Evolutionary conservation across 306 rosid genomes (phyloP).

Genomic region (Pachyrhizus erosus): DNA sequence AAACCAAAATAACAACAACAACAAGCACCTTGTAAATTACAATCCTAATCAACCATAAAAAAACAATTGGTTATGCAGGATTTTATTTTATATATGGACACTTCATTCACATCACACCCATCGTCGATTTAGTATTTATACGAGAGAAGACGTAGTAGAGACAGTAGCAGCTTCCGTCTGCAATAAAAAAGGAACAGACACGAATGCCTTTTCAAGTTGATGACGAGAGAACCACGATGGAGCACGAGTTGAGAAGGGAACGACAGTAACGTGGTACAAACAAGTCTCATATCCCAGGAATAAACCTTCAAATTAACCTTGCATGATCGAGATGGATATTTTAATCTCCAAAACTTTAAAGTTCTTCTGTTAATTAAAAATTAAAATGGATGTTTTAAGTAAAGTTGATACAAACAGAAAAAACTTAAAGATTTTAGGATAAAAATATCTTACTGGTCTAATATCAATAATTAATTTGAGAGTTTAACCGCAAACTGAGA

Average conservation of each 20-base stretch:
- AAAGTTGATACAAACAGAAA: background rate
- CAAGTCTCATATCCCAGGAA: background rate
- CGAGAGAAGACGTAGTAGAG: background rate
- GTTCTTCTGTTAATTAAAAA: background rate
- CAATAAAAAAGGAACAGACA: constrained; percentile 37
- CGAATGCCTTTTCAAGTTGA: background rate
- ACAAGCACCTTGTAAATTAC: background rate
- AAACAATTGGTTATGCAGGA: constrained; percentile 38
- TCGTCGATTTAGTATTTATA: background rate
- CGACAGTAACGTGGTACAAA: background rate
- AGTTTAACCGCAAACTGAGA: background rate
- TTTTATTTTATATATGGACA: constrained; percentile 25
- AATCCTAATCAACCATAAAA: constrained; percentile 35
- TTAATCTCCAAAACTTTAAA: background rate
- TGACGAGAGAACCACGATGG: constrained; percentile 30
- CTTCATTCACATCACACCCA: background rate
- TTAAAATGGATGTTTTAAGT: background rate
- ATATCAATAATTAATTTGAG: background rate
- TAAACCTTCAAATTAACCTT: constrained; percentile 1
- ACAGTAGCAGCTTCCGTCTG: constrained; percentile 5
- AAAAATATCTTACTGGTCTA: background rate
- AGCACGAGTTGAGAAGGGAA: background rate
- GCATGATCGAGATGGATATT: background rate
- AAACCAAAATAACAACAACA: background rate
- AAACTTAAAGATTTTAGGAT: background rate